Evolutionary conservation across 352 stramenopile species (phyloP), one percentile per base, ranked within the genome.

Genomic region (Phytophthora ohioensis): DNA sequence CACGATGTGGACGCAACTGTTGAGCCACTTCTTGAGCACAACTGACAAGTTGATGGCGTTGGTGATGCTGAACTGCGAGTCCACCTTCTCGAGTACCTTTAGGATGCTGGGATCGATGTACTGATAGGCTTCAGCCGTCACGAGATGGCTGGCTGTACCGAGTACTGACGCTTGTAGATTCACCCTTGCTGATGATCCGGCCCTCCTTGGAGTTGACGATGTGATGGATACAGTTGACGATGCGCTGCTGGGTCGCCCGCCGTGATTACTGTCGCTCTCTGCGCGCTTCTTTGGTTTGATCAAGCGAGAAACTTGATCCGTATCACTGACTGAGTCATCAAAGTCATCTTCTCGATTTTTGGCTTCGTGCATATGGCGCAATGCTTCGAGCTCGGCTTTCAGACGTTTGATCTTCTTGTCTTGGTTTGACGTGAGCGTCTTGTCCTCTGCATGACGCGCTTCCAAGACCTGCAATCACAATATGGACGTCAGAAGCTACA

Each of bases 1-100:
- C 4, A 90, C 78, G 34, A 92, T 57, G 58, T 87, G 79, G 15
- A 88, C 74, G 27, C 84, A 92, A 39, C 74, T 84, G 27, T 92
- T 83, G 31, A 92, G 74, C 87, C 87, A 94, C 21, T 91, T 91
- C 63, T 94, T 94, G 12, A 94, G 69, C 38, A 85, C 81, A 2
- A 71, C 70, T 0, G 84, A 81, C 8, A 94, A 66, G 10, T 80
- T 80, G 67, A 94, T 92, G 30, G 87, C 87, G 66, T 89, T 92
- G 30, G 83, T 88, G 79, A 94, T 94, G 62, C 83, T 92, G 76
- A 94, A 94, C 67, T 94, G 84, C 38, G 87, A 92, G 67, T 94
- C 87, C n/a, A 92, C 84, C 55, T 94, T 92, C 52, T 92, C 84
- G 3, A 94, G 69, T 30, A 94, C 83, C 27, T 92, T 92, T 31